These are phyloP conservation scores for Fusarium dlaminii DNA, from an alignment of 2,329 filamentous ascomycete species.

Conservation along the genomic window DNA sequence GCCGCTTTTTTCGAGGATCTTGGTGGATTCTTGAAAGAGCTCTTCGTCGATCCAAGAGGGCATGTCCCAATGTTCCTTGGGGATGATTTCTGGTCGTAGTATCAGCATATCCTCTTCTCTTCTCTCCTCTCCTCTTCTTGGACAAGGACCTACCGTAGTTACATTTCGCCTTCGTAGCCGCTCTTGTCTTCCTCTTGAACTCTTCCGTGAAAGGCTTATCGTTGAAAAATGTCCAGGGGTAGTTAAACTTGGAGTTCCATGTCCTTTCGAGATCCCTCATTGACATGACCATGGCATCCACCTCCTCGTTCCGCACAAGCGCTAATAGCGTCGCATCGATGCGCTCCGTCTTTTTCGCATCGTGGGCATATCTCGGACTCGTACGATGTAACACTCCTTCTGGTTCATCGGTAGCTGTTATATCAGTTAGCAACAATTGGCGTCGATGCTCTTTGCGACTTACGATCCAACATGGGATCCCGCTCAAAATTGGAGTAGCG, in stretches of 20 bases:
- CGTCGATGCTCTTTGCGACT: conserved; percentile 46
- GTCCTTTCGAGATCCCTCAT: conserved; percentile 94
- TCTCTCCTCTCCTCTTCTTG: background rate
- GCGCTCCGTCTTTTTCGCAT: conserved; percentile 79
- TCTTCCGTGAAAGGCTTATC: conserved; percentile 92
- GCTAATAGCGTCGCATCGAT: conserved; percentile 94
- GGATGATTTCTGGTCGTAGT: conserved; percentile 76
- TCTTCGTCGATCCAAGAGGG: conserved; percentile 93
- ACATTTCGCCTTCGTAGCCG: conserved; percentile 87
- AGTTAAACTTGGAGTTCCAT: conserved; percentile 99
- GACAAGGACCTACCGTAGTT: conserved; percentile 72
- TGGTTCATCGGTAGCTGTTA: conserved; percentile 82
- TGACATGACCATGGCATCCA: conserved; percentile 82
- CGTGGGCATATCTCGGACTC: conserved; percentile 79
- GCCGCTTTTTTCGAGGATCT: conserved; percentile 81
- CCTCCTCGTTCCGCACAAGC: conserved; percentile 91
- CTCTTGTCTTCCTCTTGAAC: conserved; percentile 85
- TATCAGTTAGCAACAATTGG: conserved; percentile 17
- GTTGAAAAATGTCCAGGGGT: conserved; percentile 99
- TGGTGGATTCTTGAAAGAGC: conserved; percentile 84
- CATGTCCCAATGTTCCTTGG: conserved; percentile 93
- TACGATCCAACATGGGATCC: conserved; percentile 90
- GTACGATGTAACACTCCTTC: conserved; percentile 78
- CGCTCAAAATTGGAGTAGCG: conserved; percentile 69
- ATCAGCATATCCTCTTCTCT: background rate